A percentile compares a stretch with the other conserved stretches of the same genome.
Conservation (phyloP, 805 yeast species). For the Yamadazyma tumulicola region DNA sequence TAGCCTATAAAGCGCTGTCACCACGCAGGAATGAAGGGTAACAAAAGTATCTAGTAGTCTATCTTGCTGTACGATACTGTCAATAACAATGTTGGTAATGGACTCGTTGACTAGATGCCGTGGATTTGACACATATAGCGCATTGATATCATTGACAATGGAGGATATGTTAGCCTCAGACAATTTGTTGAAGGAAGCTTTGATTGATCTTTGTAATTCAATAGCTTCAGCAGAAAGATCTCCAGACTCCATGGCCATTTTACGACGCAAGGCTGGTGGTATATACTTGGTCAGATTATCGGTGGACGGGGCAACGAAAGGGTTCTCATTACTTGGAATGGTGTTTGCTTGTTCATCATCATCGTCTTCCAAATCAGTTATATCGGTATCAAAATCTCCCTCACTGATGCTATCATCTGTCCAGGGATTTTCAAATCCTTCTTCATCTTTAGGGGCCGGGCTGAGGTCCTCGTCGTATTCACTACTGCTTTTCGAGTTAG, state of each 20-base stretch:
- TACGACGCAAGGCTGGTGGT: constrained; percentile 82
- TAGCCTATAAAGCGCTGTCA: constrained; percentile 67
- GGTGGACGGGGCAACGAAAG: constrained; percentile 53
- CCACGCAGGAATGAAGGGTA: constrained; percentile 72
- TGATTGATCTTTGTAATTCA: constrained; percentile 59
- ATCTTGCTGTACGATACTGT: constrained; percentile 59
- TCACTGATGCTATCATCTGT: constrained; percentile 18
- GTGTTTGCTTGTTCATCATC: constrained; percentile 13
- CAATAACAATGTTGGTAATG: constrained; percentile 59
- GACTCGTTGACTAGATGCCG: constrained; percentile 76
- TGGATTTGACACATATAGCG: constrained; percentile 61
- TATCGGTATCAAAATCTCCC: constrained; percentile 18
- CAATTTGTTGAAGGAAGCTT: constrained; percentile 82
- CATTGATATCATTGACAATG: constrained; percentile 66
- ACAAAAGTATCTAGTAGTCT: constrained; percentile 75
- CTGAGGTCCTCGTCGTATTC: too few relatives aligned
- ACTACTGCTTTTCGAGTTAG: constrained; percentile 11
- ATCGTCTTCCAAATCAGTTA: constrained; percentile 13
- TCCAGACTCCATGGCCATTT: constrained; percentile 37
- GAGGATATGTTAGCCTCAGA: constrained; percentile 79
- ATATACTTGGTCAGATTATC: constrained; percentile 49
- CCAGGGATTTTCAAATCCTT: too few relatives aligned
- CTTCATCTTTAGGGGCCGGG: too few relatives aligned
- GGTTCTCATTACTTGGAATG: constrained; percentile 52
- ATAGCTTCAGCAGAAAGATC: constrained; percentile 35